Evolutionary conservation across 2,329 filamentous ascomycete species (phyloP), one percentile per base, ranked within the genome.

Genomic region (Neonectria coccinea): DNA sequence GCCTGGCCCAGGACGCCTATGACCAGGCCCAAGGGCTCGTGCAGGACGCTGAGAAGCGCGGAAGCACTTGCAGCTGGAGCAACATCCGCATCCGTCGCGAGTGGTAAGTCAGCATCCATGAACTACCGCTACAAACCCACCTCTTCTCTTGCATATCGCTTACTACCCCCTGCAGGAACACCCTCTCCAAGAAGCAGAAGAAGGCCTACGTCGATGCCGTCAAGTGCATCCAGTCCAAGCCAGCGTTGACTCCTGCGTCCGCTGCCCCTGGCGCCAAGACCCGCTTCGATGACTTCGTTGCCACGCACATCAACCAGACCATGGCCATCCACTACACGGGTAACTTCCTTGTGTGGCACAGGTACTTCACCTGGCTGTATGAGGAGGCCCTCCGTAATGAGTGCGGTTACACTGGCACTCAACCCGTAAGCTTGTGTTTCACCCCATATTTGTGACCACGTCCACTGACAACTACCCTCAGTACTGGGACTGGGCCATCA

Each of bases 251-350:
- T 0, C 76, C 78, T 0, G 59, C 74, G 0, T 67, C 72, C 0
- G 72, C 77, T 12, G 80, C 78, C 0, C 75, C 82, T 0, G 84
- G 84, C 2, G 82, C 80, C 3, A 78, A 76, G 61, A 80, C 77
- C 3, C 65, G 83, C 60, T 85, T 80, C 62, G 85, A 87, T 68
- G 85, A 87, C 63, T 86, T 82, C 47, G 77, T 84, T 6, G 83
- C 80, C 5, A 77, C 79, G 0, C 85, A 87, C 64, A 80, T 87
- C 61, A 81, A 84, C 57, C 78, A 82, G 65, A 84, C 84, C 1
- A 64, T 77, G 10, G 56, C 54, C 1, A 84, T 86, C 18, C 84
- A 86, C 67, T 77, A 73, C 58, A 81, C 70, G 74, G 75, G 74
- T 0, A 75, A 70, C 45, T 78, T 78, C 29, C 64, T 78, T 10